Evolutionary conservation across 768 basidiomycete species (phyloP).

Genomic region (Lentinula detonsa): DNA sequence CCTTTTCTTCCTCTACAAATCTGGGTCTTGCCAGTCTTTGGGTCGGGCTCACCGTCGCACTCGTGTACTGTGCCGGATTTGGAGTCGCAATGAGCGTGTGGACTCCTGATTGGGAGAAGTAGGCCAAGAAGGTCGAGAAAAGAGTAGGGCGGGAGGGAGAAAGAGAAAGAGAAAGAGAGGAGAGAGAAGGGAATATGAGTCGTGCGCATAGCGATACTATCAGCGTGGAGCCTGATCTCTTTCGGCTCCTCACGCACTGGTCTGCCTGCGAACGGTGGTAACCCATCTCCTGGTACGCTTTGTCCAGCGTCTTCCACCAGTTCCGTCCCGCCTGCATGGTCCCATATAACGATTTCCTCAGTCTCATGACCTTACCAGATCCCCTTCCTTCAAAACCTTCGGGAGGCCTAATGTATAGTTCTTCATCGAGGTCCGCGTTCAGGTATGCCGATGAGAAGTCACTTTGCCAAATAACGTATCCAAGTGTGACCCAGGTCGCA

Average conservation of each 20-base stretch:
- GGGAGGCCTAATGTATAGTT: too few species aligned
- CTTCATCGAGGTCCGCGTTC: too few species aligned
- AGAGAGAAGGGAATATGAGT: not conserved
- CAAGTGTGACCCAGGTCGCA: too few species aligned
- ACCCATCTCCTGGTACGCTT: not conserved
- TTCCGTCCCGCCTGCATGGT: conserved; percentile 5
- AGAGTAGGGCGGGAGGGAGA: conserved; percentile 42
- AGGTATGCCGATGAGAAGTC: too few species aligned
- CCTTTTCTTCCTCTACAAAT: conserved; percentile 42
- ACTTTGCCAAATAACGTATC: too few species aligned
- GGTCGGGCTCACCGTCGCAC: conserved; percentile 71
- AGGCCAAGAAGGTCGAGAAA: conserved; percentile 56
- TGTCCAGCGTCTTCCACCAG: conserved; percentile 7
- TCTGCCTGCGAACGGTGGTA: conserved; percentile 8
- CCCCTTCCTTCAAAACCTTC: too few species aligned
- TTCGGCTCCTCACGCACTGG: conserved; percentile 3
- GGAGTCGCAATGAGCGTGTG: conserved; percentile 48
- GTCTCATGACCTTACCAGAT: too few species aligned
- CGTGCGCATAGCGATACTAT: not conserved
- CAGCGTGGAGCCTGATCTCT: not conserved
- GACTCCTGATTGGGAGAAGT: conserved; percentile 59
- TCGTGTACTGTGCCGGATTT: conserved; percentile 49
- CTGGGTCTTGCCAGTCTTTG: conserved; percentile 73
- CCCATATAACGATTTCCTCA: too few species aligned
- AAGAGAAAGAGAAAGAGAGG: not conserved